Percentiles rank a stretch among this genome's conserved stretches.
Evolutionary conservation across 139 green algal species (phyloP).

Genomic region (Tetradesmus lagerheimii): DNA sequence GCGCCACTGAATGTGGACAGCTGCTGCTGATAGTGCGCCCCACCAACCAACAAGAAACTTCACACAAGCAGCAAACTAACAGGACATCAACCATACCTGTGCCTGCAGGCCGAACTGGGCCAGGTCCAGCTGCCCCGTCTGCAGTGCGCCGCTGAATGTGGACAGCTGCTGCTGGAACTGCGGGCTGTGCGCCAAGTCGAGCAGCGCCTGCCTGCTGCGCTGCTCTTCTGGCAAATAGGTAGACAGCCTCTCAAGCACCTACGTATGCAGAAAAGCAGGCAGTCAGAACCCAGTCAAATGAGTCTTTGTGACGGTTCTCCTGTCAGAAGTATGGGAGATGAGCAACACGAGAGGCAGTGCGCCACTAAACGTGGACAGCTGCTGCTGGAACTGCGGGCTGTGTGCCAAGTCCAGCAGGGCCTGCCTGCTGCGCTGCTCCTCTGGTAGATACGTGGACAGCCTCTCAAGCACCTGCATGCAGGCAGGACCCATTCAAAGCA

Average conservation of each 20-base stretch:
- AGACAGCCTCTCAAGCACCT: conserved; percentile 57
- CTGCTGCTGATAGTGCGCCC: conserved; percentile 83
- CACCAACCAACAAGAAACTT: background rate
- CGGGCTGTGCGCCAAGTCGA: conserved; percentile 58
- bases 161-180: conserved; percentile 86
- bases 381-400: conserved; percentile 83
- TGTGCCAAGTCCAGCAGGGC: conserved; percentile 49
- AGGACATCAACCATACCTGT: too few species aligned
- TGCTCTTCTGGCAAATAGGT: conserved; percentile 71
- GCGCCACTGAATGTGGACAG: conserved; percentile 67
- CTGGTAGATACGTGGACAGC: conserved; percentile 68
- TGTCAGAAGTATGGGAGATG: too few species aligned
- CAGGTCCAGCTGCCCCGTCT: conserved; percentile 78
- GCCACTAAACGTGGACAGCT: conserved; percentile 67
- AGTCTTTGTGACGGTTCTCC: too few species aligned
- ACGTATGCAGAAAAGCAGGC: too few species aligned
- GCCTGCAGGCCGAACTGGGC: conserved; percentile 75
- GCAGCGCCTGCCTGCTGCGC: background rate
- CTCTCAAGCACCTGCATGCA: conserved; percentile 51
- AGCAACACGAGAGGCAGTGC: too few species aligned
- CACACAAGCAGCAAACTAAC: too few species aligned
- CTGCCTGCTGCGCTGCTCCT: conserved; percentile 52
- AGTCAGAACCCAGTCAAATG: too few species aligned
- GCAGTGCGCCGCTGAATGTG: conserved; percentile 68
- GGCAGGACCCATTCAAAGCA: too few species aligned